Percentiles rank a stretch among this genome's conserved stretches.
These are phyloP conservation scores for Funneliformis geosporum DNA, from an alignment of 192 early-diverging fungal genomes.

Conservation along the genomic window DNA sequence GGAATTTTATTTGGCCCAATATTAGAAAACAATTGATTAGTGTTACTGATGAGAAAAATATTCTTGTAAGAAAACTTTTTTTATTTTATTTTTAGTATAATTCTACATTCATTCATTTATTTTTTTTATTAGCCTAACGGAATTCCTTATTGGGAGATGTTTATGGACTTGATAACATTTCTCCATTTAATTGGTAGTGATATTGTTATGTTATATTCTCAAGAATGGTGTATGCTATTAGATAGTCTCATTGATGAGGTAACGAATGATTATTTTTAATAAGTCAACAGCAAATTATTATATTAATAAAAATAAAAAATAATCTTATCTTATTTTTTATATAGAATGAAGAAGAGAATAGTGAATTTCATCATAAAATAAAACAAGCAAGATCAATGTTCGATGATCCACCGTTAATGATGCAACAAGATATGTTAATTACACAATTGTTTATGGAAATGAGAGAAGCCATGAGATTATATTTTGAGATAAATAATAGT, in stretches of 20 bases:
- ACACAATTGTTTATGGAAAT: constrained; percentile 45
- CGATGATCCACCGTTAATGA: constrained; percentile 40
- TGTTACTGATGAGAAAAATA: constrained; percentile 14
- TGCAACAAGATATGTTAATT: constrained; percentile 33
- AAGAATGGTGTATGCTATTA: constrained; percentile 45
- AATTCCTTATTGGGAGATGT: constrained; percentile 39
- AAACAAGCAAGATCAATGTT: constrained; percentile 41
- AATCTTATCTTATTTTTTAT: not conserved
- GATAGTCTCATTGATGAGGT: constrained; percentile 38
- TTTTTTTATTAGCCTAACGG: constrained; percentile 22
- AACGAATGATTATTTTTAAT: constrained; percentile 4
- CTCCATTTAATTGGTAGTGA: constrained; percentile 38
- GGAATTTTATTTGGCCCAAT: constrained; percentile 37
- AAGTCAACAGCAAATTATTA: not conserved
- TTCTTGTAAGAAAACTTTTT: constrained; percentile 3
- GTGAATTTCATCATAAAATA: constrained; percentile 24
- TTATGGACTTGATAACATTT: constrained; percentile 44
- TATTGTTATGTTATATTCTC: constrained; percentile 38
- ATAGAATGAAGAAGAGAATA: not conserved
- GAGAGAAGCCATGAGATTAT: constrained; percentile 41
- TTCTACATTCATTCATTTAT: not conserved
- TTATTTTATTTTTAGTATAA: not conserved
- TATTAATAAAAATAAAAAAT: not conserved
- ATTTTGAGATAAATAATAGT: constrained; percentile 29
- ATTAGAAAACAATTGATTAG: constrained; percentile 22